phyloP scores from a whole-genome alignment of 108 stramenopile species.

The Cyclostephanos tholiformis region DNA sequence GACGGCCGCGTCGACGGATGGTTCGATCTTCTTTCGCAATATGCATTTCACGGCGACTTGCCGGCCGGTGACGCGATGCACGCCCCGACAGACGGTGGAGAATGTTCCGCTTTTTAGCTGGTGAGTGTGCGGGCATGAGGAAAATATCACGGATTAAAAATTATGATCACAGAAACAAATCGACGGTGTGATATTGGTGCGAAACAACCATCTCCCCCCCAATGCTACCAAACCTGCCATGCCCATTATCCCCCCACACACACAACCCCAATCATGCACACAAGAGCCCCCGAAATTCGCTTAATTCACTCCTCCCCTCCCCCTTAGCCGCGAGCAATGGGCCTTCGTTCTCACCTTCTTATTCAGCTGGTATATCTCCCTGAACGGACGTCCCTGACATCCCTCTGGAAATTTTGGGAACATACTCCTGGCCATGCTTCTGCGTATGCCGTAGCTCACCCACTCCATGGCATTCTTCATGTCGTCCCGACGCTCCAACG shows the following conservation, averaged over 20 bases:
- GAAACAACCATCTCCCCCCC: background rate
- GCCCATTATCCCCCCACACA: too few relatives aligned
- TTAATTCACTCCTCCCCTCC: too few relatives aligned
- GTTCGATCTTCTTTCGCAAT: constrained; percentile 82
- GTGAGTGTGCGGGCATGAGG: background rate
- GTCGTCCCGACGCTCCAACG: constrained; percentile 37
- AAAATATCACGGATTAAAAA: background rate
- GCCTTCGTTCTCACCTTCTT: constrained; percentile 89
- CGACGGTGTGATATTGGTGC: too few relatives aligned
- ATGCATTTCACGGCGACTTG: constrained; percentile 91
- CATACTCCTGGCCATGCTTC: constrained; percentile 75
- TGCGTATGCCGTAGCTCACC: constrained; percentile 58
- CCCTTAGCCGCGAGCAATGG: too few relatives aligned
- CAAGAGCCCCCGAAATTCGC: too few relatives aligned
- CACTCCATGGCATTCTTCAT: constrained; percentile 54
- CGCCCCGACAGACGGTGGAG: constrained; percentile 86
- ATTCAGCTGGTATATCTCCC: constrained; percentile 90
- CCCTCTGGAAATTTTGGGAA: constrained; percentile 87
- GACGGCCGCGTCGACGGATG: constrained; percentile 87
- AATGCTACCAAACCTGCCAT: too few relatives aligned
- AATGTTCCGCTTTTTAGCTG: constrained; percentile 91
- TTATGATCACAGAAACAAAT: background rate
- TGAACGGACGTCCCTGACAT: constrained; percentile 77
- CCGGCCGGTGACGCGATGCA: constrained; percentile 83
- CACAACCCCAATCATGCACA: too few relatives aligned